These are phyloP conservation scores for Psilocybe cyanescens DNA, from an alignment of 768 basidiomycete species.

Conservation along the genomic window DNA sequence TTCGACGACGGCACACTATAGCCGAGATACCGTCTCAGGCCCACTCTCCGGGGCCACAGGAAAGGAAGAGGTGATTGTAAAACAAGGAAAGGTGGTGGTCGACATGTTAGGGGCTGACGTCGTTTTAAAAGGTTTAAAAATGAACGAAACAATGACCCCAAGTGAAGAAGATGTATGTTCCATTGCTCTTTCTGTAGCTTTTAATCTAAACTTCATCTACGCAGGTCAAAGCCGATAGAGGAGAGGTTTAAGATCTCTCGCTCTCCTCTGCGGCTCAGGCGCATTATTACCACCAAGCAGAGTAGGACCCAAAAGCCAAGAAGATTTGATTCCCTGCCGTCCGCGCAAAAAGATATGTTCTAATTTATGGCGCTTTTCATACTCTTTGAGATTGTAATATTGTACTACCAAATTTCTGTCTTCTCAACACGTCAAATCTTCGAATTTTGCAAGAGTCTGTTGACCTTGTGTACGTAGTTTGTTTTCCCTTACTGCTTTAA, in stretches of 20 bases:
- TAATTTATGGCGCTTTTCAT: not conserved
- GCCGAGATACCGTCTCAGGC: slow-evolving; percentile 48
- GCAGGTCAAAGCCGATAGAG: slow-evolving; percentile 33
- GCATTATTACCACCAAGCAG: not conserved
- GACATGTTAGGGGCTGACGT: slow-evolving; percentile 16
- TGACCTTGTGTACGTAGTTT: no score
- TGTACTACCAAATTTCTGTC: no score
- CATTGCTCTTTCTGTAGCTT: not conserved
- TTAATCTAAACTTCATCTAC: not conserved
- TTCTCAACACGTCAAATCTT: no score
- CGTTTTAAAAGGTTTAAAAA: slow-evolving; percentile 12
- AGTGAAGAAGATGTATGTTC: slow-evolving; percentile 35
- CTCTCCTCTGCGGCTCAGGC: not conserved
- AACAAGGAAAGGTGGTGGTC: slow-evolving; percentile 22
- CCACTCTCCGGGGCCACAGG: slow-evolving; percentile 37
- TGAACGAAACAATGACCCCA: slow-evolving; percentile 26
- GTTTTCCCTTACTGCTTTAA: no score
- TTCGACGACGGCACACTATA: slow-evolving; percentile 40
- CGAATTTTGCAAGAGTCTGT: no score
- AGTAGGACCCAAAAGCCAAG: not conserved
- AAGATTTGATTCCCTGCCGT: not conserved
- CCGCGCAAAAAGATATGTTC: not conserved
- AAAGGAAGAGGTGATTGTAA: slow-evolving; percentile 30
- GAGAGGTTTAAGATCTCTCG: not conserved
- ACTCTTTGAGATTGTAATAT: not conserved